These are phyloP conservation scores for Tetratostichococcus sp. DNA, from an alignment of 139 green algal species.

Conservation along the genomic window DNA sequence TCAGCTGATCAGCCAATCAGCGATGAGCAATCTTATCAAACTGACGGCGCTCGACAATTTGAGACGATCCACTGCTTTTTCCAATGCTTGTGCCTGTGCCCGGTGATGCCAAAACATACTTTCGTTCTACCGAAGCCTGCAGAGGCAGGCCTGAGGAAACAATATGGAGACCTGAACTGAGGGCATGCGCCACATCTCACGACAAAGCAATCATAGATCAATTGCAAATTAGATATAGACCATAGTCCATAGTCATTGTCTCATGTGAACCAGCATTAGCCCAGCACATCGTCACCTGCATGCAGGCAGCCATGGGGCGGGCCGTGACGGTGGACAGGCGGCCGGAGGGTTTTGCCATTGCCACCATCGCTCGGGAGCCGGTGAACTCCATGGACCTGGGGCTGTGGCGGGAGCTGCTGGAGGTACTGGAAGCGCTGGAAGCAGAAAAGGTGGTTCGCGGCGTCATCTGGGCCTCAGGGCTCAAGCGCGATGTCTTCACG, in stretches of 20 bases:
- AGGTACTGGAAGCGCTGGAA: conserved; percentile 48
- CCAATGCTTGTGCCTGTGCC: neutral
- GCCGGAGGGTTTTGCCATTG: conserved; percentile 34
- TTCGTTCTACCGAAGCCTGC: conserved; percentile 52
- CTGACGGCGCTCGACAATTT: no score
- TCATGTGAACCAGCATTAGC: no score
- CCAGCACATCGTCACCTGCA: no score
- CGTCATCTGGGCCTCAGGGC: conserved; percentile 63
- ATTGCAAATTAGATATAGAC: neutral
- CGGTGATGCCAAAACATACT: conserved; percentile 43
- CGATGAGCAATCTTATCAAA: conserved; percentile 19
- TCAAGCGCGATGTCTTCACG: conserved; percentile 74
- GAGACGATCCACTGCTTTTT: no score
- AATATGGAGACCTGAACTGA: conserved; percentile 59
- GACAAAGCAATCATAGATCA: neutral
- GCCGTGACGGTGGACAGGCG: conserved; percentile 9
- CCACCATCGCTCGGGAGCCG: conserved; percentile 53
- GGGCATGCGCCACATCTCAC: no score
- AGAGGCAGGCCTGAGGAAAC: conserved; percentile 25
- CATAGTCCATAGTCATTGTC: neutral
- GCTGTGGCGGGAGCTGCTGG: conserved; percentile 58
- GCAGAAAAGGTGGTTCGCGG: conserved; percentile 42
- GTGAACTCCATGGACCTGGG: conserved; percentile 64
- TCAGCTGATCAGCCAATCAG: conserved; percentile 16
- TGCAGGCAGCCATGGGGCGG: neutral